Base-by-base conservation (phyloP, 768 basidiomycete species). In the Cystofilobasidium capitatum region DNA sequence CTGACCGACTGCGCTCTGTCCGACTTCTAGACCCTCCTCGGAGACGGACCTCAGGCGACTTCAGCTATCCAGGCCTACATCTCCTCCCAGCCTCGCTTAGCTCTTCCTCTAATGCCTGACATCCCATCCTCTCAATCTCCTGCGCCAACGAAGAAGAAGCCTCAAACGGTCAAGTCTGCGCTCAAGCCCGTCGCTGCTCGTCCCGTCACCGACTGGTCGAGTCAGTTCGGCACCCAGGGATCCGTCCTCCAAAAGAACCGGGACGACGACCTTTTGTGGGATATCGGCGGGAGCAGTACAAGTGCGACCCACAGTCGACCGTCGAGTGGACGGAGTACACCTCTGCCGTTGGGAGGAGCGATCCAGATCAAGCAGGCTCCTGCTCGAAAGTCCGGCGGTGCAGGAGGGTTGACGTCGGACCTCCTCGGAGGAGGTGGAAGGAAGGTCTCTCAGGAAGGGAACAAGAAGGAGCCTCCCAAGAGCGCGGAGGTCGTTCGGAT, bases 391-490 rank as follows among this genome's bases (percentile, higher is more conserved):
- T 5, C 14, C 36, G 51, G 39, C 16, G 51, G 35, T 24, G 49
- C 49, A 39, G 58, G 65, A 14, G 57, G 44, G 16, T 24, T 68
- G 29, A 37, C 61, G 22, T 68, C 66, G 9, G 66, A 68, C 42
- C 31, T 63, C 6, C 20, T 68, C 9, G 57, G 40, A 17, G 64
- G 64, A 24, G 44, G 31, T 12, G 64, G 36, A 40, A 61, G 54
- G 42, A 36, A 42, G 31, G 31, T 24, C 20, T 26, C 35, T 29
- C 14, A 51, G 13, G 55, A 31, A 6, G 35, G 36, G 1, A n/a
- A 44, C 13, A 40, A 36, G 22, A 55, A 63, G 44, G 58, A 57
- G 51, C 37, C 60, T 10, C 24, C 16, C 20, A 20, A 42, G 20
- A 61, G 54, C 39, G 59, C 26, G 35, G 60, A 61, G 42, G 66